These are phyloP conservation scores for Diutina siamensis DNA, from an alignment of 1,139 yeast genomes.

Conservation along the genomic window DNA sequence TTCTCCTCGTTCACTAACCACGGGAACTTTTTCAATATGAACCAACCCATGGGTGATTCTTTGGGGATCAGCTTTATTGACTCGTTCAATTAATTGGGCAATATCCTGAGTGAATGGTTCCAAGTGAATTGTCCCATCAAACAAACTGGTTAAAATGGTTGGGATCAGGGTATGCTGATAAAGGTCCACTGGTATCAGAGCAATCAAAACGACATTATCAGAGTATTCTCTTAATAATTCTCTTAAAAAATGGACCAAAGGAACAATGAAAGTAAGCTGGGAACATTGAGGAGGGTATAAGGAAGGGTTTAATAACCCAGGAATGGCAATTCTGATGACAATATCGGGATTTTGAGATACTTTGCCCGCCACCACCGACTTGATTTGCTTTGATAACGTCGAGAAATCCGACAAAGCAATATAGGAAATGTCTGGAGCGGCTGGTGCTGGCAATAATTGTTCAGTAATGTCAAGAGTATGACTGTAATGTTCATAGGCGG, in stretches of 20 bases:
- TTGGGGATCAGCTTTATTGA: slow-evolving; percentile 60
- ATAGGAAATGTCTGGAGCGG: slow-evolving; percentile 45
- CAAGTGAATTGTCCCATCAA: slow-evolving; percentile 62
- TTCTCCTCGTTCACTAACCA: slow-evolving; percentile 62
- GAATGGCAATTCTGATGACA: slow-evolving; percentile 58
- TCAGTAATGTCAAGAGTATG: slow-evolving; percentile 72
- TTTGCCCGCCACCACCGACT: slow-evolving; percentile 22
- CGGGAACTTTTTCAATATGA: slow-evolving; percentile 63
- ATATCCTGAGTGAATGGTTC: slow-evolving; percentile 79
- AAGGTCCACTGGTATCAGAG: slow-evolving; percentile 55
- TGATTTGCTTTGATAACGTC: slow-evolving; percentile 28
- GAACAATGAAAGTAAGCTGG: slow-evolving; percentile 38
- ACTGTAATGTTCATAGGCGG: slow-evolving; percentile 40
- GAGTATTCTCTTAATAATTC: slow-evolving; percentile 38
- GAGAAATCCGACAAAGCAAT: slow-evolving; percentile 25
- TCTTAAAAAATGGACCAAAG: slow-evolving; percentile 53
- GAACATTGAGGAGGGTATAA: slow-evolving; percentile 49
- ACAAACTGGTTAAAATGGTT: slow-evolving; percentile 42
- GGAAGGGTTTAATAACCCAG: slow-evolving; percentile 72
- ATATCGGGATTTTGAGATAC: slow-evolving; percentile 20
- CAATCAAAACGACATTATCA: slow-evolving; percentile 33
- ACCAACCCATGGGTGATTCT: slow-evolving; percentile 80
- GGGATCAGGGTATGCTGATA: slow-evolving; percentile 39
- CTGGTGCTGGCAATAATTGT: slow-evolving; percentile 55
- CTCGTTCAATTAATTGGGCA: slow-evolving; percentile 51